These are phyloP conservation scores for Microbotryomycetes sp. DNA, from an alignment of 1,284 basidiomycete species.

Conservation along the genomic window DNA sequence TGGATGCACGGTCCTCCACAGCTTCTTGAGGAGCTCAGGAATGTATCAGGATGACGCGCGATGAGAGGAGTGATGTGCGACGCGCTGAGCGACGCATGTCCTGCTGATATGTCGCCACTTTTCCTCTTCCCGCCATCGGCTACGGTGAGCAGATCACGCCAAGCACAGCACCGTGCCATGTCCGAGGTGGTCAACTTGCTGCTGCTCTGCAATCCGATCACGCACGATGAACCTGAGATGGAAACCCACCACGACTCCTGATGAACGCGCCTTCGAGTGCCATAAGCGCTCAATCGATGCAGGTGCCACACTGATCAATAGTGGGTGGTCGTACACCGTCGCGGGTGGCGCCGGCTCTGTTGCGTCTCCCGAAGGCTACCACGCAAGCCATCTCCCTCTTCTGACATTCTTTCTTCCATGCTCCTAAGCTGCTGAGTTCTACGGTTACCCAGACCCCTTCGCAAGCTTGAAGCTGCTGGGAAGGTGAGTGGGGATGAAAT, in stretches of 20 bases:
- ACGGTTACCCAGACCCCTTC: conserved; percentile 18
- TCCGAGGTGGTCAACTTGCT: no score
- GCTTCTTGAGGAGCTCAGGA: no score
- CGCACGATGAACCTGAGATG: conserved; percentile 15
- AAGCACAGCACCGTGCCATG: no score
- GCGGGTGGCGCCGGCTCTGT: no score
- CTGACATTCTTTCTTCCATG: neutral
- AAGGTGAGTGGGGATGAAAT: neutral
- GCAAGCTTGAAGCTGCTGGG: conserved; percentile 26
- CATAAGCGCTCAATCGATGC: conserved; percentile 14
- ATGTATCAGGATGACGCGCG: no score
- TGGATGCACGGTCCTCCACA: no score
- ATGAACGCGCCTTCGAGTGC: conserved; percentile 32
- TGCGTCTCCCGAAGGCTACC: no score
- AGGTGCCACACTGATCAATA: neutral
- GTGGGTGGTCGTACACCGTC: conserved; percentile 33
- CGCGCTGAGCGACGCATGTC: no score
- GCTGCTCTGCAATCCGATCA: no score
- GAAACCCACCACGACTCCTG: conserved; percentile 18
- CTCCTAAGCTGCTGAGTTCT: conserved; percentile 26
- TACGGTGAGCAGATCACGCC: neutral
- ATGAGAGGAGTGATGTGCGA: no score
- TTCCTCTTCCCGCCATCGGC: no score
- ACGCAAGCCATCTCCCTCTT: conserved; percentile 5
- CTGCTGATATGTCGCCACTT: no score